These are phyloP conservation scores for Cochlearia excelsa DNA, from an alignment of 345 rosid genomes.

Conservation along the genomic window DNA sequence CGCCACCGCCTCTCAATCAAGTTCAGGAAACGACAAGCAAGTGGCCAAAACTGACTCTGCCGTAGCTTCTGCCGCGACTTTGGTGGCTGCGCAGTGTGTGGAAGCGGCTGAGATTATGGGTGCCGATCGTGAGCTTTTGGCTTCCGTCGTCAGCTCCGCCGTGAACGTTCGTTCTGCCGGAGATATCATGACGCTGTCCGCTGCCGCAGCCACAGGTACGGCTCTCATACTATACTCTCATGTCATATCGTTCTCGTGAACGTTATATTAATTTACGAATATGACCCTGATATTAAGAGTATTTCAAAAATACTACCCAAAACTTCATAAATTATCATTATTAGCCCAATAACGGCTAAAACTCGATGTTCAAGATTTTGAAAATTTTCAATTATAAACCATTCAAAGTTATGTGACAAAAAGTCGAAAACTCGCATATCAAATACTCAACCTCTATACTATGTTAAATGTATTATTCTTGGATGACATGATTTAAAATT, in stretches of 20 bases:
- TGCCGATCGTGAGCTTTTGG: constrained; percentile 79
- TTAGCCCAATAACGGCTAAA: too few relatives aligned
- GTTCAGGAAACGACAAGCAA: constrained; percentile 72
- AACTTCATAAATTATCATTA: too few relatives aligned
- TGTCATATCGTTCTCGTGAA: too few relatives aligned
- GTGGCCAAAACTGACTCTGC: constrained; percentile 81
- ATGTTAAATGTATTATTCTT: background rate
- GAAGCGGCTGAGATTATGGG: constrained; percentile 92
- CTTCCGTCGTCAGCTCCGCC: constrained; percentile 72
- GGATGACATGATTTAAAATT: background rate
- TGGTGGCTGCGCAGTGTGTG: constrained; percentile 85
- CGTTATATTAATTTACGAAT: constrained; percentile 2
- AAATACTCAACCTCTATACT: too few relatives aligned
- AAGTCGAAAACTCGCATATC: background rate
- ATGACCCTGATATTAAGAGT: too few relatives aligned
- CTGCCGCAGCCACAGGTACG: constrained; percentile 84
- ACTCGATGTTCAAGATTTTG: too few relatives aligned
- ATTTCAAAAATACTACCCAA: too few relatives aligned
- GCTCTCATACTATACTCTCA: too few relatives aligned
- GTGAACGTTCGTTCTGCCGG: constrained; percentile 79
- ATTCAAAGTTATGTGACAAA: too few relatives aligned
- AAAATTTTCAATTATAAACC: too few relatives aligned
- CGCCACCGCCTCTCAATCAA: constrained; percentile 67
- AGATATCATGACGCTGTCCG: constrained; percentile 81
- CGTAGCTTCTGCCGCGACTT: constrained; percentile 75